phyloP scores from a whole-genome alignment of 805 yeast species.

The Komagataella pastoris region DNA sequence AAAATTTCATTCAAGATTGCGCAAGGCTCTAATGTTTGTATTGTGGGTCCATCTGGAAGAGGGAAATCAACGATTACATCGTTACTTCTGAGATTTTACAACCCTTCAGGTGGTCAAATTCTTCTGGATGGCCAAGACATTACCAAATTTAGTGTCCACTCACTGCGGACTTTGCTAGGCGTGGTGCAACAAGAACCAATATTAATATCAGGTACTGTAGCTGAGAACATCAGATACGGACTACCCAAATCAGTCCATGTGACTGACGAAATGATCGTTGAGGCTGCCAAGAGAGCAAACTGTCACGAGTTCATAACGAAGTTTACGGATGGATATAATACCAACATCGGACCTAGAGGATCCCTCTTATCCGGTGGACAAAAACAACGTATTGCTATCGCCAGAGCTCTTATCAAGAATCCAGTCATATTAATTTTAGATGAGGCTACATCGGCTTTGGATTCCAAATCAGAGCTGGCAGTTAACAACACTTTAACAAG shows the following conservation, averaged over 20 bases:
- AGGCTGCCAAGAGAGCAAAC: constrained; percentile 63
- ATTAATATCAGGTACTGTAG: constrained; percentile 72
- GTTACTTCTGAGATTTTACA: constrained; percentile 70
- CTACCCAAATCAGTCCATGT: constrained; percentile 30
- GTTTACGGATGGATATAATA: constrained; percentile 73
- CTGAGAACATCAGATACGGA: constrained; percentile 82
- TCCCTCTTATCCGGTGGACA: constrained; percentile 76
- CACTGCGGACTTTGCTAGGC: constrained; percentile 63
- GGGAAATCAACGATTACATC: constrained; percentile 90
- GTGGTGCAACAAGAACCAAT: constrained; percentile 91
- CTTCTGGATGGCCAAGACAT: constrained; percentile 57
- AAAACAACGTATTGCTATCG: constrained; percentile 84
- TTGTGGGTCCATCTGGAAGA: constrained; percentile 93
- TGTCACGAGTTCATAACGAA: constrained; percentile 54
- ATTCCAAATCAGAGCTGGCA: constrained; percentile 73
- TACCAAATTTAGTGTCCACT: constrained; percentile 57
- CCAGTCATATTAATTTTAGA: constrained; percentile 76
- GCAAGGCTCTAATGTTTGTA: constrained; percentile 81
- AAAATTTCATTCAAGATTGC: constrained; percentile 48
- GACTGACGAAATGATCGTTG: constrained; percentile 42
- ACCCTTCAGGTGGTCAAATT: constrained; percentile 59
- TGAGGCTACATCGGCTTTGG: constrained; percentile 93
- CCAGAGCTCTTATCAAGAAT: constrained; percentile 61
- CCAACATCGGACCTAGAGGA: constrained; percentile 79
- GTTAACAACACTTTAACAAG: constrained; percentile 62